These are phyloP conservation scores for Auricularia sp. DNA, from an alignment of 768 basidiomycete species.

Conservation along the genomic window DNA sequence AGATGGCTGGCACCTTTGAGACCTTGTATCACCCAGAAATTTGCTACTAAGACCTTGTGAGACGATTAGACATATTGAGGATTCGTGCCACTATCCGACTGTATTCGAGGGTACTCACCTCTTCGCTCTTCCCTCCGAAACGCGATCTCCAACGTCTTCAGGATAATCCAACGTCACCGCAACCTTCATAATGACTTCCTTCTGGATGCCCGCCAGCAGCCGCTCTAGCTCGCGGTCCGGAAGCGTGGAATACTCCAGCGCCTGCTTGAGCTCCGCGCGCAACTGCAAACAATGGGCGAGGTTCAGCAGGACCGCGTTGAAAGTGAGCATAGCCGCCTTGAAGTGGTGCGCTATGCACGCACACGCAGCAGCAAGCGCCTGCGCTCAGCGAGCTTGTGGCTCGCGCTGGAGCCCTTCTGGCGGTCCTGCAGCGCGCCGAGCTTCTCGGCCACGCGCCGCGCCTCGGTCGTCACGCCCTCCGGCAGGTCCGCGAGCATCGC, in stretches of 20 bases:
- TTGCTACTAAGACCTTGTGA: too few relatives aligned
- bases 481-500: slow-evolving; percentile 85
- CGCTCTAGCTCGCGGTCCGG: slow-evolving; percentile 57
- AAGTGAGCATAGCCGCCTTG: too few relatives aligned
- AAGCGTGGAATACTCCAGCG: slow-evolving; percentile 58
- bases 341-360: slow-evolving; percentile 8
- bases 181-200: slow-evolving; percentile 47
- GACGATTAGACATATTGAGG: too few relatives aligned
- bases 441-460: slow-evolving; percentile 45
- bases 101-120: too few relatives aligned
- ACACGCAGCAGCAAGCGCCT: slow-evolving; percentile 64
- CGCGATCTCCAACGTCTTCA: too few relatives aligned
- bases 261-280: slow-evolving; percentile 64
- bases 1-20: too few relatives aligned
- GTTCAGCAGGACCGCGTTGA: not conserved
- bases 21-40: too few relatives aligned
- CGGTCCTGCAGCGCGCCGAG: slow-evolving; percentile 49
- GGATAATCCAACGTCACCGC: not conserved
- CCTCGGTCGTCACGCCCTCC: slow-evolving; percentile 51
- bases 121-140: too few relatives aligned
- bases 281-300: slow-evolving; percentile 33
- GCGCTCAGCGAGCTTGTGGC: slow-evolving; percentile 44
- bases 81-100: too few relatives aligned
- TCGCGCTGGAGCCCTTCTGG: slow-evolving; percentile 51
- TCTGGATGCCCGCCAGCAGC: slow-evolving; percentile 62